Percentiles rank a stretch among this genome's conserved stretches.
Evolutionary conservation across 768 basidiomycete species (phyloP).

Genomic region (Leccinum fibrillosum): DNA sequence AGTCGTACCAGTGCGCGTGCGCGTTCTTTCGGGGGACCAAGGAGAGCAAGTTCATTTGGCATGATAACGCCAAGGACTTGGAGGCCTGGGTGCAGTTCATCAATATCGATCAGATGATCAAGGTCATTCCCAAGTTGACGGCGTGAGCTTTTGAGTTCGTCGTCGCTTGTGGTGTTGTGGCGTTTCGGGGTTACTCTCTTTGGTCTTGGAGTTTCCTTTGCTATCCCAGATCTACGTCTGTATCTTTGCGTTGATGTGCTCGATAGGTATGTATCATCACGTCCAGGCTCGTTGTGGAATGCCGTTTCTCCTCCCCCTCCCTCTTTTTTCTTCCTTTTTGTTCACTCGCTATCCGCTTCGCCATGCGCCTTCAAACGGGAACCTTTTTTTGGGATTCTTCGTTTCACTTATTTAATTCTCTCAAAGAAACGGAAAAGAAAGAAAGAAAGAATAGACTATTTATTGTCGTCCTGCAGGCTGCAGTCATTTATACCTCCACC

Average conservation of each 20-base stretch:
- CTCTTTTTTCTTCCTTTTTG: neutral
- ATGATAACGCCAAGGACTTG: conserved; percentile 61
- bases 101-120: conserved; percentile 77
- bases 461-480: neutral
- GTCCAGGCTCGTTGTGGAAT: neutral
- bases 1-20: conserved; percentile 72
- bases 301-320: neutral
- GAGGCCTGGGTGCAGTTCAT: conserved; percentile 84
- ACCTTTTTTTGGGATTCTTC: neutral
- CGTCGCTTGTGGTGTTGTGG: neutral
- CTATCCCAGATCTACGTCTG: neutral
- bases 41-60: conserved; percentile 70
- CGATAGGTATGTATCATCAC: conserved; percentile 9
- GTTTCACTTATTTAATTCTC: neutral
- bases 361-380: neutral
- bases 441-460: neutral
- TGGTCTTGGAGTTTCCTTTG: neutral
- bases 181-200: neutral
- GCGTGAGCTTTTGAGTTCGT: conserved; percentile 36
- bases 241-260: conserved; percentile 1
- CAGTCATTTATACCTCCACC: too few species aligned
- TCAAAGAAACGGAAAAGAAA: neutral
- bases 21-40: conserved; percentile 72
- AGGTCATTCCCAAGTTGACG: conserved; percentile 70
- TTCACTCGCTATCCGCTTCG: neutral